phyloP scores from a whole-genome alignment of 805 yeast genomes.

The Zygosaccharomyces lentus region DNA sequence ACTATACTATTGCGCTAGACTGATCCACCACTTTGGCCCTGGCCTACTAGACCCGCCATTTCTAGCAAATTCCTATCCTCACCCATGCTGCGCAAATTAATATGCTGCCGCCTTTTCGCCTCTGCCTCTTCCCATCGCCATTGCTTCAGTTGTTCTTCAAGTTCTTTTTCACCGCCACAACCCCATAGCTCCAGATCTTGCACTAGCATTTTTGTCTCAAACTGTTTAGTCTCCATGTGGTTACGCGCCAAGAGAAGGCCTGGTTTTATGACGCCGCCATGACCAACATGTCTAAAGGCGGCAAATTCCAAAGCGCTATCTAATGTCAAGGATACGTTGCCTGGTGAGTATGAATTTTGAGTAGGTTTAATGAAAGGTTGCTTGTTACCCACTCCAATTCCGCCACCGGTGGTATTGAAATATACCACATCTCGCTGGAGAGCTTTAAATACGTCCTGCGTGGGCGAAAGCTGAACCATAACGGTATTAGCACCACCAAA shows the following conservation, averaged over 20 bases:
- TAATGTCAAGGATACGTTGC: slow-evolving; percentile 73
- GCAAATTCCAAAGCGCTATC: slow-evolving; percentile 80
- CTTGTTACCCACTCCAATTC: slow-evolving; percentile 73
- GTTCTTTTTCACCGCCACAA: slow-evolving; percentile 71
- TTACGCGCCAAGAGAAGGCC: slow-evolving; percentile 26
- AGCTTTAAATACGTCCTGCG: slow-evolving; percentile 50
- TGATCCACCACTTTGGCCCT: slow-evolving; percentile 47
- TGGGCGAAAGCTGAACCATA: slow-evolving; percentile 67
- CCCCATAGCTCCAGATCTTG: slow-evolving; percentile 90
- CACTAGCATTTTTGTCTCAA: slow-evolving; percentile 67
- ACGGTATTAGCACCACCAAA: slow-evolving; percentile 61
- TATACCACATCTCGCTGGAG: slow-evolving; percentile 44
- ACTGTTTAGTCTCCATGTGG: slow-evolving; percentile 30
- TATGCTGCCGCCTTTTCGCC: slow-evolving; percentile 69
- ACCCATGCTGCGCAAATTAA: slow-evolving; percentile 60
- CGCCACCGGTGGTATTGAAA: slow-evolving; percentile 71
- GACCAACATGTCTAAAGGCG: slow-evolving; percentile 64
- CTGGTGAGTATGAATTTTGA: slow-evolving; percentile 51
- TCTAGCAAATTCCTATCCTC: slow-evolving; percentile 85
- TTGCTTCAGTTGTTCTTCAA: slow-evolving; percentile 66
- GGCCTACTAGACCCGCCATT: slow-evolving; percentile 66
- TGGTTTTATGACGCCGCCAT: slow-evolving; percentile 47
- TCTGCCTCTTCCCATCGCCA: slow-evolving; percentile 94
- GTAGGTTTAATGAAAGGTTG: slow-evolving; percentile 56
- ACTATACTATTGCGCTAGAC: slow-evolving; percentile 22